Evolutionary conservation across 768 basidiomycete species (phyloP).

Genomic region (Xerocomus brunneocitrinus): DNA sequence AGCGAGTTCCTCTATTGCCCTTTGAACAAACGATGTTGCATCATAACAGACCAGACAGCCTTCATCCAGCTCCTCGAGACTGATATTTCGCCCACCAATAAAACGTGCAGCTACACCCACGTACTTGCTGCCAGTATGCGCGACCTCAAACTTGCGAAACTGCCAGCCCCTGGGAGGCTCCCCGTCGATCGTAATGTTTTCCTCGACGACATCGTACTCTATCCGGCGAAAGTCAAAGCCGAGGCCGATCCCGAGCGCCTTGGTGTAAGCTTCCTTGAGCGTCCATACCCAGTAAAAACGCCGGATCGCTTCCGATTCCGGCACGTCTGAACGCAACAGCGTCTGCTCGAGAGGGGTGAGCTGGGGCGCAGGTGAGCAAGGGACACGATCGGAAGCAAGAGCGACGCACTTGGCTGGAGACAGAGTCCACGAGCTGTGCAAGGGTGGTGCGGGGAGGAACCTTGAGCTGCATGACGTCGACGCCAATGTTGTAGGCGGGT

Average conservation of each 20-base stretch:
- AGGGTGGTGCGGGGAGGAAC: slow-evolving; percentile 57
- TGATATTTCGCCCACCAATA: slow-evolving; percentile 38
- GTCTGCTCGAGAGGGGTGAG: slow-evolving; percentile 37
- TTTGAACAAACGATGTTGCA: slow-evolving; percentile 46
- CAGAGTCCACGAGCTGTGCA: slow-evolving; percentile 54
- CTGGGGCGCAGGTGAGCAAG: slow-evolving; percentile 26
- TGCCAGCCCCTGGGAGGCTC: slow-evolving; percentile 55
- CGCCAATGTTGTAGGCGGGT: slow-evolving; percentile 55
- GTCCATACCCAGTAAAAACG: slow-evolving; percentile 86
- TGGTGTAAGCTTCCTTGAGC: slow-evolving; percentile 88
- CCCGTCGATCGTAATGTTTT: slow-evolving; percentile 58
- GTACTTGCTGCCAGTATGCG: slow-evolving; percentile 49
- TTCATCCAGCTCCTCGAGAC: slow-evolving; percentile 31
- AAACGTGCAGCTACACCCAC: slow-evolving; percentile 65
- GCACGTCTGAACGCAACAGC: slow-evolving; percentile 33
- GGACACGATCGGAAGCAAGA: not conserved
- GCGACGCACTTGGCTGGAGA: slow-evolving; percentile 58
- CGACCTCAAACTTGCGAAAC: slow-evolving; percentile 58
- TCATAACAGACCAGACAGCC: slow-evolving; percentile 43
- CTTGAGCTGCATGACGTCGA: slow-evolving; percentile 78
- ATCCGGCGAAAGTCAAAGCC: slow-evolving; percentile 79
- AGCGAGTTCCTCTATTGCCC: slow-evolving; percentile 40
- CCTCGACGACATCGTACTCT: slow-evolving; percentile 56
- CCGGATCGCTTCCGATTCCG: slow-evolving; percentile 49
- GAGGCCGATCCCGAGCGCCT: slow-evolving; percentile 78